These are phyloP conservation scores for Penicillium crystallinum DNA, from an alignment of 495 filamentous ascomycete genomes.

Conservation along the genomic window DNA sequence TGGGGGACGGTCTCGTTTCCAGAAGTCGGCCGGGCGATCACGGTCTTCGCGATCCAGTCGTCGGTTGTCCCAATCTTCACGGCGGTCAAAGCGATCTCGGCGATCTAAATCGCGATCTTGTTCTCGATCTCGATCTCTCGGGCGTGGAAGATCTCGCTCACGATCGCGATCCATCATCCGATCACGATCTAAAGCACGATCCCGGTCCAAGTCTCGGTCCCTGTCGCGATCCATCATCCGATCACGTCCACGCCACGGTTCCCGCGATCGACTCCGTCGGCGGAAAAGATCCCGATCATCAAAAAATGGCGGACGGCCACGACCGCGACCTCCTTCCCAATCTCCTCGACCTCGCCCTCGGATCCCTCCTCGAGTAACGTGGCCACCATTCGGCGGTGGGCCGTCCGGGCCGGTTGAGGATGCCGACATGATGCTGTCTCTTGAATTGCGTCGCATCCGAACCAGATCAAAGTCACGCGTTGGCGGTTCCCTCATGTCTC, in stretches of 20 bases:
- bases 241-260: conserved; percentile 50
- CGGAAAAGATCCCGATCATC: conserved; percentile 59
- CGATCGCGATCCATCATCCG: conserved; percentile 28
- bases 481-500: conserved; percentile 40
- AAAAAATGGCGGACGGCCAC: conserved; percentile 48
- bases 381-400: conserved; percentile 40
- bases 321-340: conserved; percentile 56
- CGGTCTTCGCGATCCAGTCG: conserved; percentile 47
- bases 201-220: conserved; percentile 34
- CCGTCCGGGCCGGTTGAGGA: conserved; percentile 65
- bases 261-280: conserved; percentile 64
- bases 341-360: conserved; percentile 63
- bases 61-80: conserved; percentile 38
- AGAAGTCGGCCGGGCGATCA: conserved; percentile 55
- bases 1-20: conserved; percentile 47
- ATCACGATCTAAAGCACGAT: conserved; percentile 33
- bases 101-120: conserved; percentile 33
- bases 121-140: conserved; percentile 34
- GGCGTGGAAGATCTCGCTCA: conserved; percentile 20
- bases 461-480: conserved; percentile 37
- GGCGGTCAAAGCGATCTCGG: conserved; percentile 43
- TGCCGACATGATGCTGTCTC: conserved; percentile 61
- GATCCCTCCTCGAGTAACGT: conserved; percentile 52
- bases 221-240: conserved; percentile 35
- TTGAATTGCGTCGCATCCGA: conserved; percentile 52